Base-by-base conservation (phyloP, 345 rosid genomes). In the Ceriops zippeliana region DNA sequence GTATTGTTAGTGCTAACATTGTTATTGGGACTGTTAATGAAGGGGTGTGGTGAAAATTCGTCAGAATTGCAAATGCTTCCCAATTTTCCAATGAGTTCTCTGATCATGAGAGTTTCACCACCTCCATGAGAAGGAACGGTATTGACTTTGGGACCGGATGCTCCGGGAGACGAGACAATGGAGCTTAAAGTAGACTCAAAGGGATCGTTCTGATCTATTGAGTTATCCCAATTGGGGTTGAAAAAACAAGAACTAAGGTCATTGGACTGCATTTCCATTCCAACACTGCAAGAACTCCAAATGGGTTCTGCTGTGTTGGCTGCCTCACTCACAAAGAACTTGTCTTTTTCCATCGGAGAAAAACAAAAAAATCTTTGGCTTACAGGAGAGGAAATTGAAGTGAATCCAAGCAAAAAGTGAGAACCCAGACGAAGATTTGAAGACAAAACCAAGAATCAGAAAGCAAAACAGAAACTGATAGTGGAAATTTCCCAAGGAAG, bases 161-260 rank as follows among this genome's bases (percentile, higher is more conserved):
- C 78, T 0, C 32, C 73, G 6, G 81, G 81, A 26, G 84, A 81
- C 24, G 79, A 75, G 17, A 67, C 75, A n/a, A 78, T 72, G 21
- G 84, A 68, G 60, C 75, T 74, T 64, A 77, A 24, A 52, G 79
- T 76, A 32, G 82, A 72, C 59, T 77, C 81, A 66, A 75, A 81
- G 61, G 68, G 63, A 65, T 63, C 68, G 68, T 63, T 53, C 58
- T 76, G 74, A 47, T 73, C 75, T 73, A 64, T 58, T 60, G 80
- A 70, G 32, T 34, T 76, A 24, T 80, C 80, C 78, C 78, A 70
- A 77, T 37, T 62, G 27, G 78, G 56, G 63, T 58, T 54, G 70
- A 71, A 69, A 69, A 71, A 49, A 32, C 69, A 73, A 56, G 13
- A 70, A 68, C 67, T 59, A 37, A 75, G 65, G 38, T 71, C 71